Evolutionary conservation across 139 green algal genomes (phyloP), one percentile per base, ranked within the genome.

Genomic region (Eudorina sp.): DNA sequence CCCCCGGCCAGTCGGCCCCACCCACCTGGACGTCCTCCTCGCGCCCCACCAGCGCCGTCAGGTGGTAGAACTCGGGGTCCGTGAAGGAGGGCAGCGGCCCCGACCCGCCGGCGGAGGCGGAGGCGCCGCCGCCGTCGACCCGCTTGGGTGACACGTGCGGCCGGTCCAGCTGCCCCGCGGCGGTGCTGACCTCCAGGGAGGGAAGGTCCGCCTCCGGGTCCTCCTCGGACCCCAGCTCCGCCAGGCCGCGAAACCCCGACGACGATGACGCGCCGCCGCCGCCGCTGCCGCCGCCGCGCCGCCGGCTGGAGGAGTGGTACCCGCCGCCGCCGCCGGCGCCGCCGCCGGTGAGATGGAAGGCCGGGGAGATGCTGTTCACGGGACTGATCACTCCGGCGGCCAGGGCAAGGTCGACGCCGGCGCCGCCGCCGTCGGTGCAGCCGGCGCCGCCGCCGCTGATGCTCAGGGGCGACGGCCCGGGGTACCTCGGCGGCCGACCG

Each of bases 1-100:
- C 51, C 51, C 51, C 51, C 51, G 13, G n/a, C n/a, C n/a, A n/a
- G n/a, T n/a, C n/a, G n/a, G 13, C 51, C 51, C 51, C 51, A 25
- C 84, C n/a, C 53, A 82, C 84, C 70, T 75, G 53, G 40, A 82
- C 41, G 40, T 82, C 84, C 70, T 19, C 27, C 73, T 31, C 18
- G 13, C 69, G 40, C 1, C 83, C 84, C 84, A 89, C 84, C 25
- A 62, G 27, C n/a, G 84, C 84, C 53, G 34, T 64, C 38, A 89
- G 40, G 14, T 84, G 53, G 72, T 89, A 89, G 29, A 77, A 83
- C 13, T 45, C 69, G 9, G 29, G 29, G 21, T 83, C 53, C 1
- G 51, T 83, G 53, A 46, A 83, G 13, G 53, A 53, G n/a, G 51
- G 51, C 51, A 18, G 43, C 53, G 21, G 36, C 53, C 36, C 36